A percentile compares a stretch with the other conserved stretches of the same genome.
Evolutionary conservation across 2,329 filamentous ascomycete species (phyloP).

Genomic region (Colletotrichum scovillei): DNA sequence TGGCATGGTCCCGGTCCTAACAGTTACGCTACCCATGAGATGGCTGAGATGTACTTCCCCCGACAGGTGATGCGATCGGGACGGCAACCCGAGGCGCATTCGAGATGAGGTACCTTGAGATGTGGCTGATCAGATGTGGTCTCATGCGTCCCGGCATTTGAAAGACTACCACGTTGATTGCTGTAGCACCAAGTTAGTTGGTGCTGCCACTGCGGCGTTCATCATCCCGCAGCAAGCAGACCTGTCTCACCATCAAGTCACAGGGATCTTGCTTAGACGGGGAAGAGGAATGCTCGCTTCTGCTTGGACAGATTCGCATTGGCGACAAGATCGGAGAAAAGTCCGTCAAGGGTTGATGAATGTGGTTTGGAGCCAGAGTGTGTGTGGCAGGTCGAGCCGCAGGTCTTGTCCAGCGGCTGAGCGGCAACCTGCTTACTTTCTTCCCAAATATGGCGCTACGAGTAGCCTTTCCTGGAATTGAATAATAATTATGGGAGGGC

Average conservation of each 20-base stretch:
- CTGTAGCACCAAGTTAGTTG: not conserved
- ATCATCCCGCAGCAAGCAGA: not conserved
- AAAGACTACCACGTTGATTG: not conserved
- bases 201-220: not conserved
- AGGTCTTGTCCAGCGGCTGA: not conserved
- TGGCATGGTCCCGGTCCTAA: not conserved
- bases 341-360: not conserved
- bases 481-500: not conserved
- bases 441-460: not conserved
- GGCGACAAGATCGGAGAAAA: not conserved
- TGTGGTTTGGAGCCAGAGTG: not conserved
- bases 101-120: not conserved
- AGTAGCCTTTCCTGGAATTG: not conserved
- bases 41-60: not conserved
- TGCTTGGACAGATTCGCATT: not conserved
- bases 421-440: not conserved
- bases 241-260: not conserved
- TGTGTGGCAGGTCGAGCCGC: slow-evolving; percentile 23
- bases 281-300: not conserved
- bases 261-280: not conserved
- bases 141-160: not conserved
- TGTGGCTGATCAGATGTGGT: slow-evolving; percentile 1
- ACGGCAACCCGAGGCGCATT: slow-evolving; percentile 23
- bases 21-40: not conserved
- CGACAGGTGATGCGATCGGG: not conserved